Conservation (phyloP, 164 flowering plant species). For the Liriodendron chinense region DNA sequence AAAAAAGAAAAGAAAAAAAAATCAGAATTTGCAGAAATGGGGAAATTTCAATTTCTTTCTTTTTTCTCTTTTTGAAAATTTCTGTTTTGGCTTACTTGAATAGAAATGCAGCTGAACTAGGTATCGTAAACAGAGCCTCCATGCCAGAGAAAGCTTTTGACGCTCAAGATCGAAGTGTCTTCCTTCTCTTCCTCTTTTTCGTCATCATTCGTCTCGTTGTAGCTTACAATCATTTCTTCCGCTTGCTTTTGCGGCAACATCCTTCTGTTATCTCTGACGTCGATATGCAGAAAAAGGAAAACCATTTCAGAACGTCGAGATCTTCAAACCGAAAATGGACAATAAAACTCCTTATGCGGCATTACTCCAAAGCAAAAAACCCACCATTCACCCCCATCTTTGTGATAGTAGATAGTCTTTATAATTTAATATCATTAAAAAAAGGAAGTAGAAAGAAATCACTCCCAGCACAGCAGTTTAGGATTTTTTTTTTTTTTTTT, state of each 20-base stretch:
- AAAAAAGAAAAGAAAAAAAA: not conserved
- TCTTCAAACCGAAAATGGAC: conserved; percentile 51
- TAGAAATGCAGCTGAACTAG: conserved; percentile 89
- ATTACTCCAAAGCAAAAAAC: no score
- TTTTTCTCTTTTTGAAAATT: not conserved
- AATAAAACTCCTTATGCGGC: no score
- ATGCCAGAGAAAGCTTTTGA: conserved; percentile 74
- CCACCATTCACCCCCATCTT: no score
- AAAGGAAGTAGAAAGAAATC: no score
- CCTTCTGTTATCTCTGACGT: not conserved
- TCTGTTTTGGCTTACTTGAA: conserved; percentile 52
- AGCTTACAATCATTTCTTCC: conserved; percentile 78
- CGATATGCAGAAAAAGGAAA: not conserved
- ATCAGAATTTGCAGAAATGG: not conserved
- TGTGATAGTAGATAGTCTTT: no score
- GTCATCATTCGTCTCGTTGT: conserved; percentile 41
- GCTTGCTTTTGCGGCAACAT: conserved; percentile 78
- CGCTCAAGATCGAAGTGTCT: conserved; percentile 35
- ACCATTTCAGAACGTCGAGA: conserved; percentile 16
- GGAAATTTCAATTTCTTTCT: not conserved
- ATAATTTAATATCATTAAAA: no score
- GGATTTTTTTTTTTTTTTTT: no score
- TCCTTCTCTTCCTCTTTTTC: conserved; percentile 30
- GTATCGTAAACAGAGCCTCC: conserved; percentile 92
- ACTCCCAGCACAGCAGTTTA: no score